phyloP scores from a whole-genome alignment of 1,139 yeast species.

The Candida sp. region DNA sequence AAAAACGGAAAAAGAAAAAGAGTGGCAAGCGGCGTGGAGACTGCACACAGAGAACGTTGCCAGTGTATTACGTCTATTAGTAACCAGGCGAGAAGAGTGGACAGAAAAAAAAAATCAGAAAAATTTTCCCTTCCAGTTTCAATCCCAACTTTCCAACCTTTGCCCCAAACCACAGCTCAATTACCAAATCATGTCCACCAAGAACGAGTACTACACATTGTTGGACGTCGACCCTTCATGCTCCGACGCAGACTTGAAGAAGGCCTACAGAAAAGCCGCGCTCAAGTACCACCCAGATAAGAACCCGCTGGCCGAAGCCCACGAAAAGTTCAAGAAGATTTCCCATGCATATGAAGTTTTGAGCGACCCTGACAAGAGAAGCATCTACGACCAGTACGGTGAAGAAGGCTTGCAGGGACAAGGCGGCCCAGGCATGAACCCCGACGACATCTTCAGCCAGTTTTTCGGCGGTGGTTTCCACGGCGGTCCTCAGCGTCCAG shows the following conservation, averaged over 20 bases:
- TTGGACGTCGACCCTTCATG: constrained; percentile 86
- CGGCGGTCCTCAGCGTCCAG: constrained; percentile 83
- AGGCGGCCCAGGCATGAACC: constrained; percentile 79
- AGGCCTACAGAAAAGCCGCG: constrained; percentile 94
- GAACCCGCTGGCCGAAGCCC: constrained; percentile 78
- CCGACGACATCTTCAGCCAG: constrained; percentile 91
- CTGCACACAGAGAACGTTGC: neutral
- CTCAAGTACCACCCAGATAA: constrained; percentile 97
- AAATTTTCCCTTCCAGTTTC: neutral
- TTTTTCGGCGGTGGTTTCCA: constrained; percentile 81
- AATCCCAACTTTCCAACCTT: neutral
- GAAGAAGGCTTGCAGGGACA: constrained; percentile 87
- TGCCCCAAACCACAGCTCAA: neutral
- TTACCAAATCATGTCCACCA: constrained; percentile 1
- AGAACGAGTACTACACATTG: constrained; percentile 1
- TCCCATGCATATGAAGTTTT: constrained; percentile 91
- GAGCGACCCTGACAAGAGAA: constrained; percentile 88
- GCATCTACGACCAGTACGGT: constrained; percentile 88
- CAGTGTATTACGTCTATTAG: neutral
- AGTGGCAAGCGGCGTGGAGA: neutral
- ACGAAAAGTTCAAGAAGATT: constrained; percentile 94
- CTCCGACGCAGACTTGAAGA: constrained; percentile 83
- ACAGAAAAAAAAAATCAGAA: neutral
- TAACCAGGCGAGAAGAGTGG: neutral
- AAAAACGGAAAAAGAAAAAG: neutral